Evolutionary conservation across 306 rosid species (phyloP).

Genomic region (Inga oerstediana): DNA sequence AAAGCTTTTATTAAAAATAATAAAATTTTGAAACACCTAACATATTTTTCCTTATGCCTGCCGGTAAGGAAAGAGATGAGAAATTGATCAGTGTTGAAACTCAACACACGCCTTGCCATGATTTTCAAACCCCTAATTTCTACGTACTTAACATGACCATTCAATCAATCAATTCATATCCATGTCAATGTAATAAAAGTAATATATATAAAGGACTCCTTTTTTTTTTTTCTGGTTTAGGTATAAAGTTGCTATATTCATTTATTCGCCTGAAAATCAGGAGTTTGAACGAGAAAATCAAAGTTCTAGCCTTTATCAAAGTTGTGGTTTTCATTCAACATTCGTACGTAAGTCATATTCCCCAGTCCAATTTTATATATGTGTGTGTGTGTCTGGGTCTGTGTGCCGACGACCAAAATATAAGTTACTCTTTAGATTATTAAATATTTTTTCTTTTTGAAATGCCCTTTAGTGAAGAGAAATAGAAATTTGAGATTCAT

Average conservation of each 20-base stretch:
- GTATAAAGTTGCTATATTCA: background rate
- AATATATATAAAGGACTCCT: too few relatives aligned
- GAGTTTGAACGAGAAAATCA: background rate
- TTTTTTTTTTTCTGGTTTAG: background rate
- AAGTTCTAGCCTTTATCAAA: background rate
- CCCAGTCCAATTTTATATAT: background rate
- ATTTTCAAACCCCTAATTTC: background rate
- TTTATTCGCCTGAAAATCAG: background rate
- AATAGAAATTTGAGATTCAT: too few relatives aligned
- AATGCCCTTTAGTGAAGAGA: too few relatives aligned
- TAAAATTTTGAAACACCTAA: background rate
- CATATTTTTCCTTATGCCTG: background rate
- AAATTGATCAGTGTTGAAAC: background rate
- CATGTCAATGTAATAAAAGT: background rate
- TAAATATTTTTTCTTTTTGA: too few relatives aligned
- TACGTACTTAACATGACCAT: background rate
- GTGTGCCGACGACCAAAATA: too few relatives aligned
- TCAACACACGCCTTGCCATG: background rate
- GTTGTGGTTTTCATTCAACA: background rate
- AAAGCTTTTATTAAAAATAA: background rate
- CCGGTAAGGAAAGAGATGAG: background rate
- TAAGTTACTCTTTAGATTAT: too few relatives aligned
- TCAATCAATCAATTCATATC: background rate
- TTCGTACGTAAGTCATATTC: background rate
- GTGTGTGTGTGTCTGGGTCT: too few relatives aligned